phyloP scores from a whole-genome alignment of 306 rosid species.

The Purshia tridentata region DNA sequence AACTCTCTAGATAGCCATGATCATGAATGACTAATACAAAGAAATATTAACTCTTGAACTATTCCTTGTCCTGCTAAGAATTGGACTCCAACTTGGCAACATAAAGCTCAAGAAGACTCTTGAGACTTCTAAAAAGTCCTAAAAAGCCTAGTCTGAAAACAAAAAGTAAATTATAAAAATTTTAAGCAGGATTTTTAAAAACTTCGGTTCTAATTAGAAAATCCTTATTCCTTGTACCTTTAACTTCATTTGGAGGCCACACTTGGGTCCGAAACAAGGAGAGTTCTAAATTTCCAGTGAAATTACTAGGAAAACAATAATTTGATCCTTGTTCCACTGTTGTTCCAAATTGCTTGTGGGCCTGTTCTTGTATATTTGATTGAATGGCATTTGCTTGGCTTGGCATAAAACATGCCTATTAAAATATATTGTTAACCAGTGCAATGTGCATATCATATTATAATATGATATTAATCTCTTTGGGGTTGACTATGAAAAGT shows the following conservation, averaged over 20 bases:
- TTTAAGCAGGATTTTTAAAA: not conserved
- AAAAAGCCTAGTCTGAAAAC: not conserved
- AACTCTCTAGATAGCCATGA: not conserved
- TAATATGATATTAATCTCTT: not conserved
- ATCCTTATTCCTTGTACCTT: not conserved
- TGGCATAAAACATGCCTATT: not conserved
- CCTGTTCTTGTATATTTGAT: not conserved
- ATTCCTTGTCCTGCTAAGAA: not conserved
- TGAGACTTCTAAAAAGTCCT: not conserved
- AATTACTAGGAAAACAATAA: not conserved
- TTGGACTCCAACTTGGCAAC: not conserved
- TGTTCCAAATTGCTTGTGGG: not conserved
- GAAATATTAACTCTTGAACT: not conserved
- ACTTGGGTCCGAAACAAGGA: not conserved
- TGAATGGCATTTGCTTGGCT: not conserved
- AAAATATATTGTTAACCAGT: not conserved
- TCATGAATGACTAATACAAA: not conserved
- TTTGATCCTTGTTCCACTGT: not conserved
- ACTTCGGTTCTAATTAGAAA: not conserved
- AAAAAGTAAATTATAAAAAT: not conserved
- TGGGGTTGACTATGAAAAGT: not conserved
- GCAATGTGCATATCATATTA: not conserved
- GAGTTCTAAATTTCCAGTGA: not conserved
- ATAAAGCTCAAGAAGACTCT: not conserved
- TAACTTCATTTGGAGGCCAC: not conserved